phyloP scores from a whole-genome alignment of 2,329 filamentous ascomycete genomes.

The Shiraia sp. region DNA sequence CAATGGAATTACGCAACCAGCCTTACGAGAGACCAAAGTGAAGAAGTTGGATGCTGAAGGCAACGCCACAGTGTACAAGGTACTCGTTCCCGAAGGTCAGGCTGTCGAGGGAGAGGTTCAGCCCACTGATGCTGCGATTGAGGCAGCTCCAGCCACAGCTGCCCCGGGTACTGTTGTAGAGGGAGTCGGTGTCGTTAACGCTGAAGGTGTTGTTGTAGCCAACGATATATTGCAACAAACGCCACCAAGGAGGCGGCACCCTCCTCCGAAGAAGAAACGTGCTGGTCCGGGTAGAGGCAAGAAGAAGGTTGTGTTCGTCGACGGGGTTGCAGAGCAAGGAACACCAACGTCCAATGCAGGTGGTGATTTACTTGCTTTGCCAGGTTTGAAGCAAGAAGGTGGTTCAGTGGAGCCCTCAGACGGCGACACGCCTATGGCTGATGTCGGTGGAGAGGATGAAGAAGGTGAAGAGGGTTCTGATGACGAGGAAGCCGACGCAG shows the following conservation, averaged over 20 bases:
- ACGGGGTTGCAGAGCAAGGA: constrained; percentile 47
- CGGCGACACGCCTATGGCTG: constrained; percentile 47
- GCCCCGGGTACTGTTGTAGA: constrained; percentile 65
- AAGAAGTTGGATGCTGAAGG: constrained; percentile 75
- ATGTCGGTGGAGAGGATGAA: constrained; percentile 47
- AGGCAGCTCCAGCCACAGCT: constrained; percentile 50
- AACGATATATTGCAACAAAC: constrained; percentile 51
- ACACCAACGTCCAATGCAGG: constrained; percentile 28
- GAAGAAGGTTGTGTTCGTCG: constrained; percentile 68
- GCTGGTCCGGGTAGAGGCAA: constrained; percentile 80
- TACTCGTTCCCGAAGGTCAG: constrained; percentile 79
- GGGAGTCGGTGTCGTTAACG: constrained; percentile 62
- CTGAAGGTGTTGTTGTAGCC: constrained; percentile 62
- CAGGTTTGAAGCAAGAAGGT: constrained; percentile 45
- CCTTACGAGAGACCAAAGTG: constrained; percentile 78
- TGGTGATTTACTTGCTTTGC: constrained; percentile 29
- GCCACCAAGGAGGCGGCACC: constrained; percentile 65
- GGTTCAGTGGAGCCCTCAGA: constrained; percentile 43
- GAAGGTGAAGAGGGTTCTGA: constrained; percentile 52
- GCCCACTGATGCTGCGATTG: constrained; percentile 54
- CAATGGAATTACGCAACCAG: constrained; percentile 23
- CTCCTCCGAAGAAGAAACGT: constrained; percentile 75
- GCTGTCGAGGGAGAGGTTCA: constrained; percentile 80
- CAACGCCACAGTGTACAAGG: constrained; percentile 81
- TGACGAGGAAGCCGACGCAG: constrained; percentile 53